phyloP scores from a whole-genome alignment of 2,329 filamentous ascomycete genomes.

The Dactylonectria macrodidyma region DNA sequence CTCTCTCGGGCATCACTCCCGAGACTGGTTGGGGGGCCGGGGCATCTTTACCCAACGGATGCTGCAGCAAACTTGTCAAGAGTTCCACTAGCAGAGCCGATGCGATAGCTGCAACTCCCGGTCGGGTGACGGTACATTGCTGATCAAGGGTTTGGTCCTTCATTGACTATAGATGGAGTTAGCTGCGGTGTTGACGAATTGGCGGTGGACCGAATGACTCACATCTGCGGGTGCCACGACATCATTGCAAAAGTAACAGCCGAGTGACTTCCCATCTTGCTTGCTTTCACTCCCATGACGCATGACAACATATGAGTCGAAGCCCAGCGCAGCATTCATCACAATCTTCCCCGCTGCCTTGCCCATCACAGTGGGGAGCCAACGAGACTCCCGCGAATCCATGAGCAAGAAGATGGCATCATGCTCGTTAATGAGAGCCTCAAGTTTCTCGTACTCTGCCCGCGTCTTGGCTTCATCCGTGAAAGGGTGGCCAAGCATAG shows the following conservation, averaged over 20 bases:
- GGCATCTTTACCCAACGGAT: slow-evolving; percentile 78
- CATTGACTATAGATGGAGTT: slow-evolving; percentile 74
- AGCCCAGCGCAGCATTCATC: slow-evolving; percentile 95
- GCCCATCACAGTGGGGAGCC: slow-evolving; percentile 96
- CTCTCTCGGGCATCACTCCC: slow-evolving; percentile 64
- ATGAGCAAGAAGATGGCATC: slow-evolving; percentile 97
- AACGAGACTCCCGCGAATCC: slow-evolving; percentile 94
- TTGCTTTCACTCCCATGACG: slow-evolving; percentile 82
- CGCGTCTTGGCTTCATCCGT: slow-evolving; percentile 79
- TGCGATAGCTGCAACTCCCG: slow-evolving; percentile 92
- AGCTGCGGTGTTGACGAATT: slow-evolving; percentile 4
- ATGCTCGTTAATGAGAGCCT: slow-evolving; percentile 83
- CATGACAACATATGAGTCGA: slow-evolving; percentile 98
- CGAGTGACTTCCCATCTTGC: slow-evolving; percentile 76
- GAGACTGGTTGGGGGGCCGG: slow-evolving; percentile 66
- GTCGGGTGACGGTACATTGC: slow-evolving; percentile 96
- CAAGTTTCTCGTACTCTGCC: slow-evolving; percentile 81
- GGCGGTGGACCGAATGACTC: slow-evolving; percentile 57
- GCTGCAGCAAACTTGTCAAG: slow-evolving; percentile 88
- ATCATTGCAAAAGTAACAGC: slow-evolving; percentile 99
- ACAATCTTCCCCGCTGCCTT: slow-evolving; percentile 95
- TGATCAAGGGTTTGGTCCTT: slow-evolving; percentile 97
- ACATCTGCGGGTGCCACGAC: slow-evolving; percentile 95
- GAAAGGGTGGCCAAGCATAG: slow-evolving; percentile 95
- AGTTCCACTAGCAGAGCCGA: slow-evolving; percentile 93